A percentile compares a stretch with the other conserved stretches of the same genome.
Conservation (phyloP, 305 asterid genomes). For the Rubia balearica region DNA sequence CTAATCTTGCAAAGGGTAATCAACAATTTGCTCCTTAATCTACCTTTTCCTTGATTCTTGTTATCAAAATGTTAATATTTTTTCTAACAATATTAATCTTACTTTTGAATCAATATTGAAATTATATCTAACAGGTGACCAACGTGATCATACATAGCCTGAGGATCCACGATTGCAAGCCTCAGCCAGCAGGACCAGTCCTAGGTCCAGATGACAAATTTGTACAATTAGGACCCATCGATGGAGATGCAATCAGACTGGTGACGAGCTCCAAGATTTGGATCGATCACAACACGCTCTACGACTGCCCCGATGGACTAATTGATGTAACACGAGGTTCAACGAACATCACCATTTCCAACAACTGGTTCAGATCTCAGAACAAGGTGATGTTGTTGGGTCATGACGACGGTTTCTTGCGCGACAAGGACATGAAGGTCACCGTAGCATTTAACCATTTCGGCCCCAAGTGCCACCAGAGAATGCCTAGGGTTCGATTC, state of each 20-base stretch:
- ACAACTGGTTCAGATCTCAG: constrained; percentile 61
- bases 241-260: constrained; percentile 65
- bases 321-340: constrained; percentile 81
- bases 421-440: too few species aligned
- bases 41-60: too few species aligned
- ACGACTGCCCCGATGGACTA: constrained; percentile 50
- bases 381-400: constrained; percentile 79
- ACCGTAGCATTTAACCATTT: constrained; percentile 18
- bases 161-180: constrained; percentile 54
- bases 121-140: constrained; percentile 27
- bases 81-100: too few species aligned
- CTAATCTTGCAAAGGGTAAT: constrained; percentile 1
- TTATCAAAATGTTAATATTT: too few species aligned
- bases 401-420: constrained; percentile 33
- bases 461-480: constrained; percentile 64
- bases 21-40: constrained; percentile 40
- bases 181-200: constrained; percentile 42
- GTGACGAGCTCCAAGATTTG: constrained; percentile 52
- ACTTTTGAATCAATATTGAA: too few species aligned
- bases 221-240: constrained; percentile 39
- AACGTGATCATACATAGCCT: constrained; percentile 27
- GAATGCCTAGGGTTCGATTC: constrained; percentile 47
- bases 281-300: constrained; percentile 71
- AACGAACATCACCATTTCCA: constrained; percentile 23
- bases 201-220: constrained; percentile 40